phyloP scores from a whole-genome alignment of 768 basidiomycete genomes.

The Harrya chromipes region DNA sequence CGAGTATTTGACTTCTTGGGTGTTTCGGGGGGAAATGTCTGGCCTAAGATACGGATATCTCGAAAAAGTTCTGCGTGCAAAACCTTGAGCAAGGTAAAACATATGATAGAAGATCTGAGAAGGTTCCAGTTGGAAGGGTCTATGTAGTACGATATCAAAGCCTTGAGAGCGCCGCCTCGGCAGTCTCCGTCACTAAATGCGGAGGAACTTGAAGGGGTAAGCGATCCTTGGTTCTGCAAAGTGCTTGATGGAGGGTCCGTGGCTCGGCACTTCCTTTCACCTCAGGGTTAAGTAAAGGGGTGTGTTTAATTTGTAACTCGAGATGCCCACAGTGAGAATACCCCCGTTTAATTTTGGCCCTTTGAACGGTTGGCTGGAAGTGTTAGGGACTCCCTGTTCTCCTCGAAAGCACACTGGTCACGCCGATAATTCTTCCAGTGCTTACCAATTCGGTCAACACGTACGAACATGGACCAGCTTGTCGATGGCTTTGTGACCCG shows the following conservation, averaged over 20 bases:
- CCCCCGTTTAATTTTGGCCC: no score
- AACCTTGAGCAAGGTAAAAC: neutral
- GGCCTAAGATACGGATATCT: neutral
- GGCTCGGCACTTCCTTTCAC: no score
- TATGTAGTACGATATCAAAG: no score
- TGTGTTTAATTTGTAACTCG: neutral
- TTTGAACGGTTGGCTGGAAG: no score
- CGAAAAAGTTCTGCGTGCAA: neutral
- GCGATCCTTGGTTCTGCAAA: no score
- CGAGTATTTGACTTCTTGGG: neutral
- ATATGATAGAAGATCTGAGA: slow-evolving; percentile 3
- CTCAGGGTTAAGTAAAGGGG: neutral
- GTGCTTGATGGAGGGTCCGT: no score
- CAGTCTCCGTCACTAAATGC: no score
- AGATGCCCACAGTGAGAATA: neutral
- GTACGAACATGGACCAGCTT: no score
- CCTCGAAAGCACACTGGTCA: neutral
- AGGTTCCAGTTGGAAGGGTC: neutral
- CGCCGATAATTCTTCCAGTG: neutral
- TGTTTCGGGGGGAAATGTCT: neutral
- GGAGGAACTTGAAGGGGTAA: no score
- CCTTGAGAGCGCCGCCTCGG: no score
- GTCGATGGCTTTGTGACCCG: no score
- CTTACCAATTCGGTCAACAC: neutral
- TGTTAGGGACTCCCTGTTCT: no score